Evolutionary conservation across 2,329 filamentous ascomycete genomes (phyloP), one percentile per base, ranked within the genome.

Genomic region (Diaporthe vaccinii): DNA sequence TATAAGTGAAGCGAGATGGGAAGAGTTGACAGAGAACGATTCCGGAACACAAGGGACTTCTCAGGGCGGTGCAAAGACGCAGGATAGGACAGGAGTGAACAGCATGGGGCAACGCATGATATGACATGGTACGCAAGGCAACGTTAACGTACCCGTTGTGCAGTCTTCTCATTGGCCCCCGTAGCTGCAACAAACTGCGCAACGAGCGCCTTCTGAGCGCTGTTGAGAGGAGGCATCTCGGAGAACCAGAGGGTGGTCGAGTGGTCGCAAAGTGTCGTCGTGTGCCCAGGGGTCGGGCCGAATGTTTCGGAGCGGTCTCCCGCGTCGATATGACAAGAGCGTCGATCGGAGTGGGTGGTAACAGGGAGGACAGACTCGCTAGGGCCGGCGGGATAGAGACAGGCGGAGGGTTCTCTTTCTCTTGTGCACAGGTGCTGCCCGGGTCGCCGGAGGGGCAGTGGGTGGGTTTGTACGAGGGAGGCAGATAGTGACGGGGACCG

Each of bases 91-190:
- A 10, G 39, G 39, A 49, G 15, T 41, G 31, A 36, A 57, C 9
- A 22, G 41, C 20, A 67, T 1, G 25, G 41, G 49, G 51, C 31
- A 59, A 59, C 17, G 67, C 46, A 41, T 28, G 36, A 61, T 31
- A 22, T 55, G 22, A n/a, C 31, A 49, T 55, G n/a, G 34, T 34
- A 20, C 25, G 39, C 15, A 28, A 61, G 57, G 51, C 44, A 73
- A 46, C 25, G 49, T 15, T 20, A 49, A 70, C 75, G 20, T 76
- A 77, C 76, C 44, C 72, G 72, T 51, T 76, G 76, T 46, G 76
- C 76, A 22, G 68, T 76, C 74, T 77, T 77, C 44, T 77, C 76
- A 59, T 76, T 77, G 72, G 76, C 68, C 22, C 76, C 76, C 17
- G 76, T 77, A 44, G 51, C 67, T 44, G 59, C 53, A 36, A 76